Base-by-base conservation (phyloP, 805 yeast species). In the Maudiozyma pseudohumilis region DNA sequence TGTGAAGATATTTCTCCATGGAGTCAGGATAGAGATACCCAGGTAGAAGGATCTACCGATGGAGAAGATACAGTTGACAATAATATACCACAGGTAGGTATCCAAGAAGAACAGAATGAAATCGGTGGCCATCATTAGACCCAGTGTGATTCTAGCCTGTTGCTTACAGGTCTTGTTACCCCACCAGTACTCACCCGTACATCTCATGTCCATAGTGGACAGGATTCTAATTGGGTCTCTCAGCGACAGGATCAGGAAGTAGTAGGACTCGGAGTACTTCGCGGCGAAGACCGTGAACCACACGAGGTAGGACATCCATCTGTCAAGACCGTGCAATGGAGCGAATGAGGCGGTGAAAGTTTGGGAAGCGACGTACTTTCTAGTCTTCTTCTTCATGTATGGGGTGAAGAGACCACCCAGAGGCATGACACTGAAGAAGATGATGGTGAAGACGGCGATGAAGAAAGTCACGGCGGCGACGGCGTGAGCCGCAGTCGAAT, bases 1-100 rank as follows among this genome's bases (percentile, higher is more conserved):
- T 38, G 96, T 80, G 72, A 89, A 92, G 52, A 92, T 88, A 63
- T 94, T 92, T 77, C 97, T 85, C 99, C 99, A 92, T 45, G 99
- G 99, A 29, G 99, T 92, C 72, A 88, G 77, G 49, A 92, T 89
- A 32, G 99, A 92, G 54, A 92, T 88, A 81, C 99, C 99, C 64
- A 94, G 74, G 73, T 89, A 92, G 75, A 92, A 92, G 12, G 98
- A 92, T 61, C 95, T 85, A 53, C 95, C 96, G 56, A 92, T 86
- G 44, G 97, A 89, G 77, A 86, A 88, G 50, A 86, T 75, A 65
- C 95, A 82, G 75, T 89, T 92, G 63, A 83, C 80, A 53, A 92
- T 70, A 70, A 92, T 88, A 73, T 92, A 92, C 99, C 99, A 92
- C 81, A 92, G 75, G 64, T 86, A 92, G 44, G 98, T 86, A 82